Percentiles rank a stretch among this genome's conserved stretches.
Conservation (phyloP, 768 basidiomycete genomes). For the Rhizopogon salebrosus region DNA sequence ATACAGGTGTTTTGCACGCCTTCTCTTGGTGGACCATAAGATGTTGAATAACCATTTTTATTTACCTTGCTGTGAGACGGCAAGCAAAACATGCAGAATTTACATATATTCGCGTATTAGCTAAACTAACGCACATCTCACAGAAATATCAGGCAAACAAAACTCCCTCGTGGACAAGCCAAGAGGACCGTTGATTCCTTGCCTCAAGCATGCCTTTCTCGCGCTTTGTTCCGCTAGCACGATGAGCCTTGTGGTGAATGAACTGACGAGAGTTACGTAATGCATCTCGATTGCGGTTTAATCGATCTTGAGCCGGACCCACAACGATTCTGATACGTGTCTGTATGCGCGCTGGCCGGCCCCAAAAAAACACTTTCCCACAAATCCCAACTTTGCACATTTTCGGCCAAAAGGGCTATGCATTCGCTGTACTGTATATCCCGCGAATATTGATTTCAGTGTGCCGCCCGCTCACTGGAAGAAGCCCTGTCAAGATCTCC, state of each 20-base stretch:
- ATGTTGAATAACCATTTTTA: constrained; percentile 20
- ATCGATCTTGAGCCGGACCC: constrained; percentile 35
- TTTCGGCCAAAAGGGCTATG: constrained; percentile 30
- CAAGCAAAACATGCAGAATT: constrained; percentile 18
- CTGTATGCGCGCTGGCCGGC: constrained; percentile 19
- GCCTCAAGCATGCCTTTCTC: constrained; percentile 21
- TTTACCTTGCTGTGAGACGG: constrained; percentile 14
- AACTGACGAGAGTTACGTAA: constrained; percentile 27
- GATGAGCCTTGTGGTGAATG: constrained; percentile 27
- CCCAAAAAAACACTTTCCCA: constrained; percentile 26
- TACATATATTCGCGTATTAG: constrained; percentile 12
- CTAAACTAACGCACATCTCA: constrained; percentile 10
- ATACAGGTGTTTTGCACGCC: constrained; percentile 9
- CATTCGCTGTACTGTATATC: constrained; percentile 26
- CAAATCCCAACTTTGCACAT: constrained; percentile 20
- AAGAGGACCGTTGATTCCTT: constrained; percentile 25
- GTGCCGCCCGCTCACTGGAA: constrained; percentile 20
- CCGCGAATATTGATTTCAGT: constrained; percentile 34
- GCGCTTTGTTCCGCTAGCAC: constrained; percentile 24
- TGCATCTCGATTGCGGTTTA: constrained; percentile 30
- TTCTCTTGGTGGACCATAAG: constrained; percentile 16
- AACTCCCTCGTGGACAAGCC: constrained; percentile 20
- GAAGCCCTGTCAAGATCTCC: constrained; percentile 29
- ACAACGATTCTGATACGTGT: constrained; percentile 26
- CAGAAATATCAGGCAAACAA: constrained; percentile 26